phyloP scores from a whole-genome alignment of 495 filamentous ascomycete genomes.

The Aspergillus coremiiformis region DNA sequence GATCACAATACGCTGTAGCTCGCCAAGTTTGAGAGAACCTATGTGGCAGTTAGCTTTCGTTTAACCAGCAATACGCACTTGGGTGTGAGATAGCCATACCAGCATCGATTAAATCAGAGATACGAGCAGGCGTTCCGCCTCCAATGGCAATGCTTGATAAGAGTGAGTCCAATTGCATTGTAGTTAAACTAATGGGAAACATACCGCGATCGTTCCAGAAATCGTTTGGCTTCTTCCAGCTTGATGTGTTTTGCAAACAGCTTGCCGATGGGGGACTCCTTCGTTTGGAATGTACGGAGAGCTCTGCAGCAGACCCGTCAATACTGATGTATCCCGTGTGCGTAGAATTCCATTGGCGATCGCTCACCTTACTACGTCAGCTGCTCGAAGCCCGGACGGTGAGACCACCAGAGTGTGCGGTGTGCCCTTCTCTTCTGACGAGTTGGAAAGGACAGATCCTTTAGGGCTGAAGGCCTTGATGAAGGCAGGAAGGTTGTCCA shows the following conservation, averaged over 20 bases:
- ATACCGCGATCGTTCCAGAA: slow-evolving; percentile 56
- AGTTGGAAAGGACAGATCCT: slow-evolving; percentile 43
- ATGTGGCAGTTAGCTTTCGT: not conserved
- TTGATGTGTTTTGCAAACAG: slow-evolving; percentile 99
- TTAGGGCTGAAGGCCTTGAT: slow-evolving; percentile 57
- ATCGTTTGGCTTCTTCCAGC: slow-evolving; percentile 73
- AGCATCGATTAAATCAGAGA: slow-evolving; percentile 73
- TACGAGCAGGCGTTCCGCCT: slow-evolving; percentile 76
- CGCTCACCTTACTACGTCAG: slow-evolving; percentile 65
- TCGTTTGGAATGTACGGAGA: slow-evolving; percentile 68
- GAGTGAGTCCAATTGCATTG: slow-evolving; percentile 11
- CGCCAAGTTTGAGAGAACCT: slow-evolving; percentile 62
- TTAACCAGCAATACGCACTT: not conserved
- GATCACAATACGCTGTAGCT: slow-evolving; percentile 71
- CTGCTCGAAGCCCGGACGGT: slow-evolving; percentile 70
- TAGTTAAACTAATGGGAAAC: not conserved
- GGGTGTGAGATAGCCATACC: slow-evolving; percentile 40
- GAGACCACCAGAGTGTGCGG: slow-evolving; percentile 85
- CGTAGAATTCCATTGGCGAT: not conserved
- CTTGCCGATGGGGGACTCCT: slow-evolving; percentile 72
- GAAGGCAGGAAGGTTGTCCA: slow-evolving; percentile 69
- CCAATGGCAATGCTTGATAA: slow-evolving; percentile 63
- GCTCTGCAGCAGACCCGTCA: slow-evolving; percentile 37
- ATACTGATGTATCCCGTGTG: not conserved
- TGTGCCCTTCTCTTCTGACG: slow-evolving; percentile 62